These are phyloP conservation scores for Yamadazyma takamatsuzukensis DNA, from an alignment of 805 yeast genomes.

Conservation along the genomic window DNA sequence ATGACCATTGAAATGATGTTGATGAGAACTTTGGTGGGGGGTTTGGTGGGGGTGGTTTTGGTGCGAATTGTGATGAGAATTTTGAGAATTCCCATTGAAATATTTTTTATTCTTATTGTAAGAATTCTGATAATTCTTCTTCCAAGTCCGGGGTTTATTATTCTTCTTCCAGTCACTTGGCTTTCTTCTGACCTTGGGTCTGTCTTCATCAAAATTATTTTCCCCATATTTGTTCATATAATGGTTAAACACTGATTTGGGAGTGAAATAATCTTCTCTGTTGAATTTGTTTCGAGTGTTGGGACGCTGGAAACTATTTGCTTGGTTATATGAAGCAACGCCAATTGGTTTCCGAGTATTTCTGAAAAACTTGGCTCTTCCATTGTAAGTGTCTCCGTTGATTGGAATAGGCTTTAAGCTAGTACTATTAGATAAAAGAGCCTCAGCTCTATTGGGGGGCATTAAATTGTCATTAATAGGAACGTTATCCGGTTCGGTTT, in stretches of 20 bases:
- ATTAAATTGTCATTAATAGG: constrained; percentile 25
- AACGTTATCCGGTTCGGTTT: too few species aligned
- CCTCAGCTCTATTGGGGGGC: constrained; percentile 45
- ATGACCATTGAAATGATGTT: constrained; percentile 1
- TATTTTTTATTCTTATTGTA: too few species aligned
- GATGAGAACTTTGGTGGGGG: too few species aligned
- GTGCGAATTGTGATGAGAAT: constrained; percentile 1
- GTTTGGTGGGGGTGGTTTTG: not conserved
- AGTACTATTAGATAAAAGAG: constrained; percentile 35
- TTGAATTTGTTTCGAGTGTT: constrained; percentile 35
- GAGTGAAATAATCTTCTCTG: constrained; percentile 74
- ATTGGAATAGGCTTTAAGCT: constrained; percentile 41
- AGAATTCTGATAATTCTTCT: constrained; percentile 13
- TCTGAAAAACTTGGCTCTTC: constrained; percentile 24
- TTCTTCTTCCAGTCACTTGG: constrained; percentile 16
- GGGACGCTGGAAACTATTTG: constrained; percentile 12
- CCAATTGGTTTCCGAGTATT: constrained; percentile 59
- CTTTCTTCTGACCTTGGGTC: constrained; percentile 13
- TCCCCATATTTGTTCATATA: constrained; percentile 64
- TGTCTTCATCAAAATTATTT: constrained; percentile 24
- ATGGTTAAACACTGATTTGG: constrained; percentile 67
- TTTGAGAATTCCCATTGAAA: too few species aligned
- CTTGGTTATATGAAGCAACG: constrained; percentile 53
- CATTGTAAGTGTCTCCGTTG: constrained; percentile 8
- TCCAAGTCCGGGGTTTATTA: constrained; percentile 14